These are phyloP conservation scores for Panellus pusillus DNA, from an alignment of 768 basidiomycete genomes.

Conservation along the genomic window DNA sequence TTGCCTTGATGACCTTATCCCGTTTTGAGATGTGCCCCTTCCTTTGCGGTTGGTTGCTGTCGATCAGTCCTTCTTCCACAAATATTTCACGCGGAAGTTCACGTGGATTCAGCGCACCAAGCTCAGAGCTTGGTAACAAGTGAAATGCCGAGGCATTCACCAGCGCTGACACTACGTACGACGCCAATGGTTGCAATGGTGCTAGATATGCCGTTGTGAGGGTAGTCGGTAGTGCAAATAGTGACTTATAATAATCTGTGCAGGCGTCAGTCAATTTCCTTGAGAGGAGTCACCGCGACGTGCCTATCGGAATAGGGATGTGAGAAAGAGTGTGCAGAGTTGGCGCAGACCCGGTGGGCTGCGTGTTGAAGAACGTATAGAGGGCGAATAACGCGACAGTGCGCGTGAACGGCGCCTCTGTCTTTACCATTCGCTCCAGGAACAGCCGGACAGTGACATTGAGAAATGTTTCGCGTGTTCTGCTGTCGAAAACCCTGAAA, in stretches of 20 bases:
- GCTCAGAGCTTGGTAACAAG: conserved; percentile 54
- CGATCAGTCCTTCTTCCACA: conserved; percentile 37
- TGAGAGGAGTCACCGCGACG: conserved; percentile 20
- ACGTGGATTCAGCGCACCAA: conserved; percentile 59
- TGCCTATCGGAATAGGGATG: conserved; percentile 63
- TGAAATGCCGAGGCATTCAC: conserved; percentile 53
- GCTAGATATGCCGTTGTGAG: conserved; percentile 41
- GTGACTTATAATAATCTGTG: conserved; percentile 56
- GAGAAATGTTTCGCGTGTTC: conserved; percentile 65
- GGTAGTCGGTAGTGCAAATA: conserved; percentile 48
- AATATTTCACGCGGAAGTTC: conserved; percentile 69
- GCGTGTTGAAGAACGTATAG: conserved; percentile 70
- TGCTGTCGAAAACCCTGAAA: conserved; percentile 68
- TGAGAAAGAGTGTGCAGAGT: conserved; percentile 49
- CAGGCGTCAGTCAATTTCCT: not conserved
- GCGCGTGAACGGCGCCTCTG: conserved; percentile 54
- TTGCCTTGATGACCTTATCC: conserved; percentile 57
- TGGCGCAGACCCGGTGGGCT: conserved; percentile 57
- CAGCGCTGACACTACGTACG: conserved; percentile 51
- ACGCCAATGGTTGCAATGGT: conserved; percentile 50
- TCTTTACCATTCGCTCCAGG: conserved; percentile 53
- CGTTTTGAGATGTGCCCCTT: conserved; percentile 66
- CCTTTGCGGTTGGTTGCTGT: conserved; percentile 40
- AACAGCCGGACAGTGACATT: conserved; percentile 62
- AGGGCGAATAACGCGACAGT: conserved; percentile 65